Evolutionary conservation across 2,329 filamentous ascomycete species (phyloP).

Genomic region (Sporothrix protearum): DNA sequence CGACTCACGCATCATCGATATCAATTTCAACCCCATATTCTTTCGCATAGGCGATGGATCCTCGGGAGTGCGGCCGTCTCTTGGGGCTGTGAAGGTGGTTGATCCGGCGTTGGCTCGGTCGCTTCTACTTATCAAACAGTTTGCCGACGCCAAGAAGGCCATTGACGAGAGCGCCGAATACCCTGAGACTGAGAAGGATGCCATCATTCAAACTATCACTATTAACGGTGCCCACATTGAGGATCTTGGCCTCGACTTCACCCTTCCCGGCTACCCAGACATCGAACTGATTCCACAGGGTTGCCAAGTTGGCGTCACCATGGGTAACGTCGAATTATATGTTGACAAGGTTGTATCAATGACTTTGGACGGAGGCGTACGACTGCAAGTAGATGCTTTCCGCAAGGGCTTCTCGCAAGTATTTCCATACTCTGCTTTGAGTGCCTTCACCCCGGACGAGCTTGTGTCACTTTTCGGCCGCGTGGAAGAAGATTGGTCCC

Average conservation of each 20-base stretch:
- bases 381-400: constrained; percentile 87
- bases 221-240: constrained; percentile 77
- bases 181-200: constrained; percentile 65
- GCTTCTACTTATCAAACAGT: constrained; percentile 80
- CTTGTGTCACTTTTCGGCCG: constrained; percentile 91
- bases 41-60: constrained; percentile 84
- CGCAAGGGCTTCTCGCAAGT: constrained; percentile 88
- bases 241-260: constrained; percentile 90
- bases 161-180: constrained; percentile 68
- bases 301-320: constrained; percentile 70
- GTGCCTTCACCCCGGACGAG: constrained; percentile 91
- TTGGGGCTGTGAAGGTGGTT: constrained; percentile 85
- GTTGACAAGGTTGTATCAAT: constrained; percentile 87
- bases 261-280: constrained; percentile 80
- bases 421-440: constrained; percentile 88
- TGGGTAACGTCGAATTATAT: constrained; percentile 87
- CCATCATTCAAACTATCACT: constrained; percentile 64
- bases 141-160: constrained; percentile 74
- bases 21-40: constrained; percentile 96
- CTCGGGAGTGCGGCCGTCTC: constrained; percentile 67
- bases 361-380: constrained; percentile 85
- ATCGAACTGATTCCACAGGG: constrained; percentile 80
- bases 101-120: constrained; percentile 84
- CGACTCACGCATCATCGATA: constrained; percentile 94
- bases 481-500: constrained; percentile 92